Conservation (phyloP, 768 basidiomycete species). For the Cubamyces lactineus region DNA sequence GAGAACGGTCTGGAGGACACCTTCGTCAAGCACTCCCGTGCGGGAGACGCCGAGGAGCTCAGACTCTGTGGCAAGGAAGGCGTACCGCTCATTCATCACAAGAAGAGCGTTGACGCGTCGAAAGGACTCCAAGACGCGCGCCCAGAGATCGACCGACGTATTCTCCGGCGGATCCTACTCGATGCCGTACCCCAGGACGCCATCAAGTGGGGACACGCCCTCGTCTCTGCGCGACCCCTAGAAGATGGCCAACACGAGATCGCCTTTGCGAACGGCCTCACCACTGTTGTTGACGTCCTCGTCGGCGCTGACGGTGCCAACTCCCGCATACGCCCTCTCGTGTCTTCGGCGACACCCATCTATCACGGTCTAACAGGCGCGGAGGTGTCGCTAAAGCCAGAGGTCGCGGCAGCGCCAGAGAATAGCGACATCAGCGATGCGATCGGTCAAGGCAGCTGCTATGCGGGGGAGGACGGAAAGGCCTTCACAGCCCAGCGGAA, state of each 20-base stretch:
- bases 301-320: conserved; percentile 47
- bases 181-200: conserved; percentile 34
- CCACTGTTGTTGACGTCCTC: conserved; percentile 27
- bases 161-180: conserved; percentile 4
- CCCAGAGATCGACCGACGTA: conserved; percentile 14
- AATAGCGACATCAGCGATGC: conserved; percentile 4
- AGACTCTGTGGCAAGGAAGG: neutral
- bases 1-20: neutral
- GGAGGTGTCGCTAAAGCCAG: conserved; percentile 29
- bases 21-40: no score
- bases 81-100: neutral
- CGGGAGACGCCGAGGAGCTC: no score
- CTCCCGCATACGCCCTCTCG: conserved; percentile 40
- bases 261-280: conserved; percentile 1
- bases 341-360: conserved; percentile 36
- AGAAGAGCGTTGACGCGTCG: neutral
- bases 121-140: neutral
- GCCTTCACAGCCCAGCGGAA: conserved; percentile 39
- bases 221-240: conserved; percentile 34
- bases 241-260: conserved; percentile 30
- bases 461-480: conserved; percentile 32
- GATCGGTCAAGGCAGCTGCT: conserved; percentile 37
- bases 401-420: conserved; percentile 5
- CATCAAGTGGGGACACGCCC: conserved; percentile 46
- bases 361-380: conserved; percentile 38